Evolutionary conservation across 2,329 filamentous ascomycete genomes (phyloP), one percentile per base, ranked within the genome.

Genomic region (Claviceps capensis): DNA sequence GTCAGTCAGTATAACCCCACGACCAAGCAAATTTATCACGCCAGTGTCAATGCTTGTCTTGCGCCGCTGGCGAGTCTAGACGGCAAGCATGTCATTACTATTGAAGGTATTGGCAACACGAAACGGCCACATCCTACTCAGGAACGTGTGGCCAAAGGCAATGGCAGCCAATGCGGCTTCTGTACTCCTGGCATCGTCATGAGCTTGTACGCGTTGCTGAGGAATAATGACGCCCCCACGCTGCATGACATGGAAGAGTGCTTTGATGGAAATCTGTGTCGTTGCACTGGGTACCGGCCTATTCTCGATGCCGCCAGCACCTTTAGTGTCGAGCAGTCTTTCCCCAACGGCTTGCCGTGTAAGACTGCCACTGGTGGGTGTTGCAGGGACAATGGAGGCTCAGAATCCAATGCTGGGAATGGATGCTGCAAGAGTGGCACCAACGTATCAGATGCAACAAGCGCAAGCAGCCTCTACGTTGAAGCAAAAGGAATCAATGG

Each of bases 141-240:
- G 65, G 89, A 97, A 70, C 79, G 93, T 47, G 86, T 98, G 60
- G 91, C 93, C 17, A 86, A 86, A 68, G 81, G 85, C 36, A 93
- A 95, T 70, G 93, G 93, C 48, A 95, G 88, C 59, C 91, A 98
- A 67, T 98, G 78, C 54, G 78, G 90, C 1, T 98, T 98, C 69
- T 98, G 93, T 63, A 97, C 93, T 0, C 93, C 93, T 4, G 93
- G 93, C 2, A 97, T 98, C 61, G 90, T 97, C 56, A 97, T 97
- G 87, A 96, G 90, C 65, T 69, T 97, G 52, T 98, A 98, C 67
- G 93, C 93, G 5, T 75, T 97, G 45, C 74, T 98, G 36, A 79
- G 93, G 54, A 97, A 97, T 62, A 86, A 90, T 58, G 75, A 82
- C 4, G 75, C 76, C 19, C 90, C 91, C 0, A 83, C 81, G 2